Percentiles rank a stretch among this genome's conserved stretches.
phyloP scores from a whole-genome alignment of 306 rosid genomes.

The Cicer yamashitae region DNA sequence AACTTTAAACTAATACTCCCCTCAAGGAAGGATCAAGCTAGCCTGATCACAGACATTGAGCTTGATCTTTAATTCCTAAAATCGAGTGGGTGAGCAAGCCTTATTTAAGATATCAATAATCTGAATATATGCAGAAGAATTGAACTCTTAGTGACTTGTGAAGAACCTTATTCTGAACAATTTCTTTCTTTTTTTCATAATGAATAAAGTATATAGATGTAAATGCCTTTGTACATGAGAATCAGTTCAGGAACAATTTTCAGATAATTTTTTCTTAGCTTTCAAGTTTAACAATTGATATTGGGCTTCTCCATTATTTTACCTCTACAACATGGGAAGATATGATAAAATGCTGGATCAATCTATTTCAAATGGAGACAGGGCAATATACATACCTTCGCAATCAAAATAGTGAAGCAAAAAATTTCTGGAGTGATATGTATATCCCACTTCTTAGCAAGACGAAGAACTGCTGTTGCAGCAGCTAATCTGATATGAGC shows the following conservation, averaged over 20 bases:
- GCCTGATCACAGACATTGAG: neutral
- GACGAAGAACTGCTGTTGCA: slow-evolving; percentile 81
- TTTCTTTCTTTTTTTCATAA: no score
- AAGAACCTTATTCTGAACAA: neutral
- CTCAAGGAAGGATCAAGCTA: neutral
- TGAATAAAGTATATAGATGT: neutral
- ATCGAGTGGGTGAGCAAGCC: neutral
- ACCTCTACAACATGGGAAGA: slow-evolving; percentile 24
- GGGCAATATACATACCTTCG: slow-evolving; percentile 62
- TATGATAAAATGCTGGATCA: slow-evolving; percentile 7
- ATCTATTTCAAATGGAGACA: slow-evolving; percentile 28
- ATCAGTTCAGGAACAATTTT: neutral
- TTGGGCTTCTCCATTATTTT: slow-evolving; percentile 1
- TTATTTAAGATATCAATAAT: neutral
- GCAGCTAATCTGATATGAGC: slow-evolving; percentile 76
- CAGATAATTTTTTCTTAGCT: neutral
- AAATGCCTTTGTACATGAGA: neutral
- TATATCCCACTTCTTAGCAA: slow-evolving; percentile 86
- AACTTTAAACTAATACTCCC: neutral
- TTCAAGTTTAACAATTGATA: slow-evolving; percentile 24
- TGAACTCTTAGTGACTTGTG: neutral
- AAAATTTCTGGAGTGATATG: slow-evolving; percentile 77
- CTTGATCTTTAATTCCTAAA: neutral
- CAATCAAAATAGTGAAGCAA: slow-evolving; percentile 58
- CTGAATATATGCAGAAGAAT: neutral